Evolutionary conservation across 768 basidiomycete genomes (phyloP).

Genomic region (Boletus vermiculosoides): DNA sequence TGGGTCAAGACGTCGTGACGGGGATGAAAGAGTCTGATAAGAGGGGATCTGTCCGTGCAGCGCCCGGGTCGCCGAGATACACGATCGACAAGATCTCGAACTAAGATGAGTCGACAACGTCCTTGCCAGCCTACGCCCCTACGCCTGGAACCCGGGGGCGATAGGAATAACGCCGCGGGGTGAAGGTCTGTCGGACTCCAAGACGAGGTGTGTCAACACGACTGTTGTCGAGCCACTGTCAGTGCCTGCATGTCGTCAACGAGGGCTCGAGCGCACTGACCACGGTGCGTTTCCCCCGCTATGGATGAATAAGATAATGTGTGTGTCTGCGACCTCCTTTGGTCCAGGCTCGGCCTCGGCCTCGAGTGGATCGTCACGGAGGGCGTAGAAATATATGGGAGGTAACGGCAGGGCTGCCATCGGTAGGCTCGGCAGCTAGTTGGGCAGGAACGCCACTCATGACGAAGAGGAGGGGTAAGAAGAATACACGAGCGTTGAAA

Average conservation of each 20-base stretch:
- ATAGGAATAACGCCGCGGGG: conserved; percentile 57
- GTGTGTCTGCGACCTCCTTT: background rate
- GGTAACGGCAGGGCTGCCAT: too few relatives aligned
- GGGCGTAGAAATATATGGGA: conserved; percentile 23
- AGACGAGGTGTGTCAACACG: conserved; percentile 33
- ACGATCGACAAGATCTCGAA: background rate
- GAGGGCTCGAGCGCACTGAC: too few relatives aligned
- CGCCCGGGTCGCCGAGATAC: conserved; percentile 19
- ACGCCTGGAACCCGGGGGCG: conserved; percentile 38
- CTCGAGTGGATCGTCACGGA: background rate
- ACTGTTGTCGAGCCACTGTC: conserved; percentile 10
- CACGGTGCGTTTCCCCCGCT: conserved; percentile 23
- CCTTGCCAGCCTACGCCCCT: background rate
- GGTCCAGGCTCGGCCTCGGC: background rate
- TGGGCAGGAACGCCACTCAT: too few relatives aligned
- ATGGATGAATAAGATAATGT: conserved; percentile 25
- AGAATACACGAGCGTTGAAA: too few relatives aligned
- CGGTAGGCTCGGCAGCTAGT: too few relatives aligned
- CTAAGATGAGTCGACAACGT: background rate
- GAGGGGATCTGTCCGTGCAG: conserved; percentile 22
- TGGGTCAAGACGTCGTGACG: conserved; percentile 20
- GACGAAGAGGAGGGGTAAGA: too few relatives aligned
- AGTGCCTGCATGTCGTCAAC: background rate
- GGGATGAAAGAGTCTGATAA: conserved; percentile 14
- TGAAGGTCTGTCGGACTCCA: conserved; percentile 51